These are phyloP conservation scores for Claviceps sp. DNA, from an alignment of 2,329 filamentous ascomycete genomes.

Conservation along the genomic window DNA sequence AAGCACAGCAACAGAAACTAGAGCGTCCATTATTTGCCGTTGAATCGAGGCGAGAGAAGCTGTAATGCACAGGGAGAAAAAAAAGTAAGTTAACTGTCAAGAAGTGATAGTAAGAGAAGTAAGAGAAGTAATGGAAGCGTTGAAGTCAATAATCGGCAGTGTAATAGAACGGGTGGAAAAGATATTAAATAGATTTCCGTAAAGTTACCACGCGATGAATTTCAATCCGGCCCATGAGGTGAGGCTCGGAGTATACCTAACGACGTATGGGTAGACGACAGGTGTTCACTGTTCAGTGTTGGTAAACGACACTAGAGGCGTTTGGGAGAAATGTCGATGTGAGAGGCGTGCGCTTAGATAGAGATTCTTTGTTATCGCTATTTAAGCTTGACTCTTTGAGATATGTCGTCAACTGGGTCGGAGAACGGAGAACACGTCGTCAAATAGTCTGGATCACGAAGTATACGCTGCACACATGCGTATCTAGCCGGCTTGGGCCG, in stretches of 20 bases:
- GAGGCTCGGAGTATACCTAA: constrained; percentile 5
- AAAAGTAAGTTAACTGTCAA: too few relatives aligned
- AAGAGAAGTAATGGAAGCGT: too few relatives aligned
- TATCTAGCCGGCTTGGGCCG: too few relatives aligned
- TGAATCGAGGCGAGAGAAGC: not conserved
- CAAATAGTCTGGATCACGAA: too few relatives aligned
- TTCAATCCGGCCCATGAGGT: constrained; percentile 1
- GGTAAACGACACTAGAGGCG: not conserved
- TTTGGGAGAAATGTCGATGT: constrained; percentile 2
- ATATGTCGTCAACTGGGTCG: not conserved
- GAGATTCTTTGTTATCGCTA: not conserved
- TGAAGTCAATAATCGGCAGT: not conserved
- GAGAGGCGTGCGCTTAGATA: not conserved
- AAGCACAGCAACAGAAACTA: too few relatives aligned
- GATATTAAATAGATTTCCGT: not conserved
- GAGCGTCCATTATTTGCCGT: not conserved
- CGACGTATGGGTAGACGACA: not conserved
- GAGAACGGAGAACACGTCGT: too few relatives aligned
- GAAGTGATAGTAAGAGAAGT: too few relatives aligned
- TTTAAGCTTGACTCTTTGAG: not conserved
- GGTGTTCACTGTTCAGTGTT: not conserved
- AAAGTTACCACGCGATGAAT: not conserved
- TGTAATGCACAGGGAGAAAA: not conserved
- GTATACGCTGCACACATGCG: too few relatives aligned
- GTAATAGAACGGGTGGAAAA: not conserved